Conservation (phyloP, 2,329 filamentous ascomycete genomes). For the Sporothrix sp. region DNA sequence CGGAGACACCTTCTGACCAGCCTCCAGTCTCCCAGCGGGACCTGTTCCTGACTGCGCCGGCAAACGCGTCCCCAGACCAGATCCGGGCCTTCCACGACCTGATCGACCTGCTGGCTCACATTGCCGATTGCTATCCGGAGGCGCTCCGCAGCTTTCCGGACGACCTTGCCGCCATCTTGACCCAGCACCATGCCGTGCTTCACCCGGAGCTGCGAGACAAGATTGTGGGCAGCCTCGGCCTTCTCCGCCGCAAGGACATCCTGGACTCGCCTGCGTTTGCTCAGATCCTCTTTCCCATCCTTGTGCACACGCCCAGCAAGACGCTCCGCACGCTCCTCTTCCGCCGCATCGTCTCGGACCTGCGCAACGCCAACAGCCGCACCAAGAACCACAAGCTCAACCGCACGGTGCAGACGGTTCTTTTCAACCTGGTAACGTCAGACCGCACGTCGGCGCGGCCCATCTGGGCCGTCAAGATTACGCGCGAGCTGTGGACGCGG, state of each 20-base stretch:
- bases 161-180: constrained; percentile 72
- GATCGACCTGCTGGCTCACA: constrained; percentile 87
- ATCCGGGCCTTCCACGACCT: constrained; percentile 80
- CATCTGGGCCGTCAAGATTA: constrained; percentile 93
- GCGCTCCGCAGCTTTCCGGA: constrained; percentile 67
- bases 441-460: constrained; percentile 79
- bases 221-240: constrained; percentile 79
- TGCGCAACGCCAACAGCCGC: constrained; percentile 80
- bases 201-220: constrained; percentile 85
- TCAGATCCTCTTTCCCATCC: constrained; percentile 87
- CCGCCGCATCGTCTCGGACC: constrained; percentile 82
- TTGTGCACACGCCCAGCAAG: constrained; percentile 82
- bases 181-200: constrained; percentile 70
- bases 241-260: constrained; percentile 83
- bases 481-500: constrained; percentile 89
- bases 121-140: constrained; percentile 84
- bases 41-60: constrained; percentile 78
- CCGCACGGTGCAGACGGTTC: constrained; percentile 80
- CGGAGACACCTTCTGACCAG: not conserved
- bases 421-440: constrained; percentile 82
- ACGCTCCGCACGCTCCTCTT: constrained; percentile 73
- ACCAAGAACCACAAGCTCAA: constrained; percentile 87
- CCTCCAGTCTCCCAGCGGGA: constrained; percentile 58
- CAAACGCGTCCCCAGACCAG: constrained; percentile 65
- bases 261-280: constrained; percentile 69